phyloP scores from a whole-genome alignment of 352 stramenopile species.

The Globisporangium iwayamae region DNA sequence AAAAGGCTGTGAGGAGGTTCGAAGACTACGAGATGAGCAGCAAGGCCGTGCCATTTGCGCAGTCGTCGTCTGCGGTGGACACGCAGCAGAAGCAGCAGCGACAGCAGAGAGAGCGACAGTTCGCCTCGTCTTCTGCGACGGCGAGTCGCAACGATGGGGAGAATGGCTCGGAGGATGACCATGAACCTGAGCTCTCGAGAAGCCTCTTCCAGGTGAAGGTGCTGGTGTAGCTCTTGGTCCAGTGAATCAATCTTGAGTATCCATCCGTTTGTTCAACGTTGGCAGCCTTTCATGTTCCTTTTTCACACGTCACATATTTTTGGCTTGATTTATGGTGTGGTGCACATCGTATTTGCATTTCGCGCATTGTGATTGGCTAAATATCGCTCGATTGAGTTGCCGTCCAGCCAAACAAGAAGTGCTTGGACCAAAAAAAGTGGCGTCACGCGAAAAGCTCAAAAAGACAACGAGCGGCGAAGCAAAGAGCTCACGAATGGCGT shows the following conservation, averaged over 20 bases:
- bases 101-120: conserved; percentile 7
- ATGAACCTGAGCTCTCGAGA: conserved; percentile 21
- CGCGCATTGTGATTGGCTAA: conserved; percentile 13
- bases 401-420: conserved; percentile 16
- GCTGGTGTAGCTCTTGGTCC: conserved; percentile 31
- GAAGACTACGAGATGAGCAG: conserved; percentile 3
- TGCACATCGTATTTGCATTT: background rate
- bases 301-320: conserved; percentile 27
- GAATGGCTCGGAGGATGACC: conserved; percentile 6
- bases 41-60: background rate
- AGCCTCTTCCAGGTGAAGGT: conserved; percentile 71
- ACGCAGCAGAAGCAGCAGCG: conserved; percentile 4
- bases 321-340: conserved; percentile 7
- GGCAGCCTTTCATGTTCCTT: background rate
- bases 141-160: background rate
- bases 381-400: conserved; percentile 10
- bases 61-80: conserved; percentile 1
- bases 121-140: background rate
- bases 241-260: background rate
- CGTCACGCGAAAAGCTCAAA: background rate
- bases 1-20: background rate
- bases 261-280: background rate
- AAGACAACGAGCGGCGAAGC: background rate
- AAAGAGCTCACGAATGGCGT: conserved; percentile 21
- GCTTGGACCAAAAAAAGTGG: background rate